phyloP scores from a whole-genome alignment of 176 grass and related monocot genomes.

The Eragrostis curvula region DNA sequence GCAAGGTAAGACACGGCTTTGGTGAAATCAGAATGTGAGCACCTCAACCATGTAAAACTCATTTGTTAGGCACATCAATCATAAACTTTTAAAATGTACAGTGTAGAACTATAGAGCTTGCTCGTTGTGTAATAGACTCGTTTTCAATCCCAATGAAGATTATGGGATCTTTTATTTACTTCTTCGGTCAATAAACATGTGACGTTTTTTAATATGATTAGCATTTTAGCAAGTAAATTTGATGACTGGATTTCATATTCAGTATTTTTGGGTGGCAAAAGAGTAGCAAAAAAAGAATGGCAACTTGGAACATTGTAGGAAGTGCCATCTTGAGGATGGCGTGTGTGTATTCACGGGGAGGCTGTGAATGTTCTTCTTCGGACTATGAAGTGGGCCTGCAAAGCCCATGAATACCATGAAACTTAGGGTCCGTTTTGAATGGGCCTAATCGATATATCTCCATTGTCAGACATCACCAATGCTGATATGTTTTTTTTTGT shows the following conservation, averaged over 20 bases:
- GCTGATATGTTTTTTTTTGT: too few species aligned
- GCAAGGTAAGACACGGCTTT: conserved; percentile 1
- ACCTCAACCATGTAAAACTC: not conserved
- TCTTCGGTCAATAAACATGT: not conserved
- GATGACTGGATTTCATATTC: not conserved
- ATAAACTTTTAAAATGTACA: conserved; percentile 41
- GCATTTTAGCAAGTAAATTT: not conserved
- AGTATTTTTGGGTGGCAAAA: not conserved
- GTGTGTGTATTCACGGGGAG: not conserved
- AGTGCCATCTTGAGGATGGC: not conserved
- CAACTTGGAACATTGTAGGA: not conserved
- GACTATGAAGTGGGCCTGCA: not conserved
- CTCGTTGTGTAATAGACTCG: not conserved
- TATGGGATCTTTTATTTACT: not conserved
- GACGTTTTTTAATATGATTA: not conserved
- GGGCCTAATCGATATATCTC: not conserved
- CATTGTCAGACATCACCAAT: not conserved
- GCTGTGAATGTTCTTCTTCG: not conserved
- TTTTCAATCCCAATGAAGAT: not conserved
- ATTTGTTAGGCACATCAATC: not conserved
- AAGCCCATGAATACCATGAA: not conserved
- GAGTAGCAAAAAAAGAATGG: too few species aligned
- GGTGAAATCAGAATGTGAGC: not conserved
- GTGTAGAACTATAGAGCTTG: conserved; percentile 40
- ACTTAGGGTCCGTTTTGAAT: not conserved